Conservation (phyloP, 495 filamentous ascomycete genomes). For the Staphylotrichum tortipilum region DNA sequence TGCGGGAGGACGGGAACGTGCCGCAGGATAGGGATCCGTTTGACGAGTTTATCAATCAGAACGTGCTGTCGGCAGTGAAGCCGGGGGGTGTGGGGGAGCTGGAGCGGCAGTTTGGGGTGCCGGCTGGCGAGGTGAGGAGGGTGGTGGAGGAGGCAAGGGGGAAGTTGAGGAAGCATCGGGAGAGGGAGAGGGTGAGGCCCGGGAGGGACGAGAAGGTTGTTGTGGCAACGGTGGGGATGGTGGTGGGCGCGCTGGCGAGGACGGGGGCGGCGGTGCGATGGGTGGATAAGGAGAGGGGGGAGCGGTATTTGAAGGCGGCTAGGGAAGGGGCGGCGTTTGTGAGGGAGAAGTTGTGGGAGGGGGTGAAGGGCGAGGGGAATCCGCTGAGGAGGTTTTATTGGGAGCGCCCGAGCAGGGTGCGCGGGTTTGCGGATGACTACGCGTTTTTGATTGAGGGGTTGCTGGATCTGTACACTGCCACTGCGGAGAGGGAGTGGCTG, state of each 20-base stretch:
- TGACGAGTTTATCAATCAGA: conserved; percentile 88
- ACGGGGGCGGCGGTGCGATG: conserved; percentile 56
- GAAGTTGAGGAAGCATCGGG: conserved; percentile 64
- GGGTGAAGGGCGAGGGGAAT: conserved; percentile 33
- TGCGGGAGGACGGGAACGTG: conserved; percentile 83
- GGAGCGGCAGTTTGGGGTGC: conserved; percentile 68
- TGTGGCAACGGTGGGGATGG: conserved; percentile 79
- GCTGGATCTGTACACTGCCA: conserved; percentile 80
- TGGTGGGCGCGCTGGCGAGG: conserved; percentile 73
- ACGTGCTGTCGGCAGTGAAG: conserved; percentile 41
- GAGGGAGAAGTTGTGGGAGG: conserved; percentile 66
- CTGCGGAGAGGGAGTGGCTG: conserved; percentile 70
- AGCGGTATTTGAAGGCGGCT: conserved; percentile 55
- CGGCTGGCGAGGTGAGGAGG: conserved; percentile 59
- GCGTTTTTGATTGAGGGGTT: conserved; percentile 80
- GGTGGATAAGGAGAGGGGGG: conserved; percentile 45
- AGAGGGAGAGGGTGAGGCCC: conserved; percentile 70
- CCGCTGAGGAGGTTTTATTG: conserved; percentile 69
- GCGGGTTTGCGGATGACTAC: conserved; percentile 90
- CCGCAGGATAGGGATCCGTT: conserved; percentile 74
- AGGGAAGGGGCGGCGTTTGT: conserved; percentile 68
- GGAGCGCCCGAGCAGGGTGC: conserved; percentile 58
- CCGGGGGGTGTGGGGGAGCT: conserved; percentile 59
- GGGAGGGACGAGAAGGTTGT: conserved; percentile 87
- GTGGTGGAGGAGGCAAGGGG: conserved; percentile 61